phyloP scores from a whole-genome alignment of 257 asterid species.

The Apocynum venetum region DNA sequence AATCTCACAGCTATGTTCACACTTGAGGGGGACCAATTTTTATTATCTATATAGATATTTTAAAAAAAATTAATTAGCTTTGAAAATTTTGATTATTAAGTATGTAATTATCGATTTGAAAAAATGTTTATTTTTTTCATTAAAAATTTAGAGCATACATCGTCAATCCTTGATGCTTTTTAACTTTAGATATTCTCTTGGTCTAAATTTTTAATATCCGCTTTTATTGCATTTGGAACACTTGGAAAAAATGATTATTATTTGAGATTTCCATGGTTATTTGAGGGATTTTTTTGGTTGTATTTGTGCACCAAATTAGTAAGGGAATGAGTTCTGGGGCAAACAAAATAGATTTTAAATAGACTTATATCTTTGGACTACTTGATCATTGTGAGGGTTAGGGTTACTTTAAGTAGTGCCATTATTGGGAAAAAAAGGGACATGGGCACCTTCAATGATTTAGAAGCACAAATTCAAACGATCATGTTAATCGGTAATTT shows the following conservation, averaged over 20 bases:
- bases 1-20: conserved; percentile 13
- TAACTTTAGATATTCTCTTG: background rate
- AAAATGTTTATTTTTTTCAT: too few relatives aligned
- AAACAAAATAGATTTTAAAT: background rate
- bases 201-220: background rate
- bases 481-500: too few relatives aligned
- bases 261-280: background rate
- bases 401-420: background rate
- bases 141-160: background rate
- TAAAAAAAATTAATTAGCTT: too few relatives aligned
- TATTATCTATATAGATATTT: too few relatives aligned
- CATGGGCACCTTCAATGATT: too few relatives aligned
- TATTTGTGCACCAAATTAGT: too few relatives aligned
- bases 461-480: too few relatives aligned
- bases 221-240: too few relatives aligned
- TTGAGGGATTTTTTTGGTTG: too few relatives aligned
- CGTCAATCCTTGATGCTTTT: background rate
- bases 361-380: too few relatives aligned
- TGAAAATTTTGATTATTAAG: too few relatives aligned
- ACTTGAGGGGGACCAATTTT: conserved; percentile 7
- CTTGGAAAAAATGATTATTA: background rate
- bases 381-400: background rate
- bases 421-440: background rate
- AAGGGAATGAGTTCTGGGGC: background rate
- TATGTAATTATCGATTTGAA: too few relatives aligned